A percentile compares a stretch with the other conserved stretches of the same genome.
phyloP scores from a whole-genome alignment of 2,329 filamentous ascomycete species.

The Ciborinia camelliae region DNA sequence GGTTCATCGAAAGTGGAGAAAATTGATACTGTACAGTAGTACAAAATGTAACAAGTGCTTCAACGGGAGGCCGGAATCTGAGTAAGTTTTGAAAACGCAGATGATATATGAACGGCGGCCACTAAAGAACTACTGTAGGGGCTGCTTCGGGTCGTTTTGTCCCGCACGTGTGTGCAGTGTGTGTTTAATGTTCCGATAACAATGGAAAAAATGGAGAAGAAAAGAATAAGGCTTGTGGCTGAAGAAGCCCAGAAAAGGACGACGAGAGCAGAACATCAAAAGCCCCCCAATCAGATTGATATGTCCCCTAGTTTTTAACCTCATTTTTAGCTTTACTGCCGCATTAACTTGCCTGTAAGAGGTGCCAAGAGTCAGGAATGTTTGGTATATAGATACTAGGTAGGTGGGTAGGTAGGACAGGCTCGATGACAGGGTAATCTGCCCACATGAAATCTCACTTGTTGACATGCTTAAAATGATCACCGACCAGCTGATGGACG shows the following conservation, averaged over 20 bases:
- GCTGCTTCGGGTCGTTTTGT: background rate
- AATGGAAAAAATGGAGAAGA: background rate
- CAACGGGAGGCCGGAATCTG: background rate
- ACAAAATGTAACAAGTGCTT: too few species aligned
- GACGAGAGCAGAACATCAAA: background rate
- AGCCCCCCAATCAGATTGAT: background rate
- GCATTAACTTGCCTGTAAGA: too few species aligned
- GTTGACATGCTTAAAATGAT: background rate
- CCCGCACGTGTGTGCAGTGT: background rate
- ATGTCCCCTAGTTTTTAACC: background rate
- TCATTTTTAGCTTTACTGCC: conserved; percentile 2
- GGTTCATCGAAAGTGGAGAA: background rate
- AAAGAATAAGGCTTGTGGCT: background rate
- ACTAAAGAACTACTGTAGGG: background rate
- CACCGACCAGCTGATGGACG: background rate
- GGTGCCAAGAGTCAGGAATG: too few species aligned
- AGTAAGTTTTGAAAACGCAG: background rate
- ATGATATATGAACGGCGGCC: background rate
- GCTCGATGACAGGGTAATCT: background rate
- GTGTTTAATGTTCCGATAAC: background rate
- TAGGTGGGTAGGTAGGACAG: too few species aligned
- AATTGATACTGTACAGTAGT: background rate
- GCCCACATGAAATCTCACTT: background rate
- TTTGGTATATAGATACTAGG: too few species aligned
- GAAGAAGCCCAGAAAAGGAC: background rate